Conservation (phyloP, 176 grass and related monocot species). For the Lolium perenne region DNA sequence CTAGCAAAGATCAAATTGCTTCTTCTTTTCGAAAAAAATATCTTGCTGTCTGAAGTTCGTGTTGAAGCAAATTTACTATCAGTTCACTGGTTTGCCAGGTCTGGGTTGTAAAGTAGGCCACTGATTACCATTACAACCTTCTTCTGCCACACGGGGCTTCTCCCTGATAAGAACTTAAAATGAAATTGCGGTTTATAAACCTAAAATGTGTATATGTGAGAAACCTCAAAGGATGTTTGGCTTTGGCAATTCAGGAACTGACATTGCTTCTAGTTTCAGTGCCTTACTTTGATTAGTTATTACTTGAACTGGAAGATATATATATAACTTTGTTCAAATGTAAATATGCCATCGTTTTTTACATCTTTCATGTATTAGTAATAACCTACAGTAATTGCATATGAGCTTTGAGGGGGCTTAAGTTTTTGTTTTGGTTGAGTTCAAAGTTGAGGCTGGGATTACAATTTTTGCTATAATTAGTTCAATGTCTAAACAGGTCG, state of each 20-base stretch:
- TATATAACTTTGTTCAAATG: not conserved
- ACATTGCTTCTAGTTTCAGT: not conserved
- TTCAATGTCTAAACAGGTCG: constrained; percentile 61
- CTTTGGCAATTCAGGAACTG: constrained; percentile 1
- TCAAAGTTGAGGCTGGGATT: not conserved
- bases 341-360: not conserved
- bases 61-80: not conserved
- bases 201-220: constrained; percentile 21
- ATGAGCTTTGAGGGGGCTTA: constrained; percentile 4
- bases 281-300: not conserved
- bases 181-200: constrained; percentile 5
- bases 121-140: constrained; percentile 32
- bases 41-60: not conserved
- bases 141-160: not conserved
- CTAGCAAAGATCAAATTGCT: not conserved
- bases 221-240: not conserved
- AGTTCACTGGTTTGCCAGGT: not conserved
- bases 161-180: constrained; percentile 3
- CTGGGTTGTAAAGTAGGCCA: not conserved
- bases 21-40: constrained; percentile 5
- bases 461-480: constrained; percentile 15
- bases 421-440: not conserved
- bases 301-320: not conserved
- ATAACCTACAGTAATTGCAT: not conserved
- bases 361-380: too few species aligned